Evolutionary conservation across 2,329 filamentous ascomycete genomes (phyloP).

Genomic region (Alternaria gaisen): DNA sequence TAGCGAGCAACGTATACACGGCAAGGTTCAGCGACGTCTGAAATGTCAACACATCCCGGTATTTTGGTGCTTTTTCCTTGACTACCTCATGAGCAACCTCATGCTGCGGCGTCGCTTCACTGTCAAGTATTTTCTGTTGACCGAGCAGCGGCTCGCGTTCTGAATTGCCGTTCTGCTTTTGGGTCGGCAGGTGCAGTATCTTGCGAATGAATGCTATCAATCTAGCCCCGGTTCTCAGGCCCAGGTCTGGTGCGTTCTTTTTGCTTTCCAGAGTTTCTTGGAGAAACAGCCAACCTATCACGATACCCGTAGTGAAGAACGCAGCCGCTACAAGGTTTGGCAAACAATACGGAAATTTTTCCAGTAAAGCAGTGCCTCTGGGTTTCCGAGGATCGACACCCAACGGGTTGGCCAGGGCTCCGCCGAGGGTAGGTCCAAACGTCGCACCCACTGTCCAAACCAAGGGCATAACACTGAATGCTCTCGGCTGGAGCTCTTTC

Average conservation of each 20-base stretch:
- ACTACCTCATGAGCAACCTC: constrained; percentile 3
- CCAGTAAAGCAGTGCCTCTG: constrained; percentile 69
- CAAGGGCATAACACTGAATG: constrained; percentile 93
- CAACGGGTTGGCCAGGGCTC: constrained; percentile 82
- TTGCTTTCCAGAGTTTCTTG: constrained; percentile 83
- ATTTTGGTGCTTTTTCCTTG: constrained; percentile 42
- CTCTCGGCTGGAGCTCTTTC: constrained; percentile 82
- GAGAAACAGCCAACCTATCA: constrained; percentile 79
- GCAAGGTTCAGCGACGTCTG: constrained; percentile 80
- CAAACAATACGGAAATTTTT: constrained; percentile 80
- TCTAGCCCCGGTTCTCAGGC: constrained; percentile 74
- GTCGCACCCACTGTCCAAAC: constrained; percentile 89
- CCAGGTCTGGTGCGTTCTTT: constrained; percentile 75
- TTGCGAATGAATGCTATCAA: constrained; percentile 55
- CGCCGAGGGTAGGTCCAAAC: constrained; percentile 85
- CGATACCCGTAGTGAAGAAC: constrained; percentile 81
- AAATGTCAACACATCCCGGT: constrained; percentile 73
- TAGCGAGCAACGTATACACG: constrained; percentile 80
- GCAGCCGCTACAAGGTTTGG: constrained; percentile 81
- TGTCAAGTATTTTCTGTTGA: constrained; percentile 29
- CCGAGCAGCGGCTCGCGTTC: constrained; percentile 46
- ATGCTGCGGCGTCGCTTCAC: constrained; percentile 22
- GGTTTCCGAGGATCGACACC: constrained; percentile 77
- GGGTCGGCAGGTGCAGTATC: constrained; percentile 23
- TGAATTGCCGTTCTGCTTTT: constrained; percentile 10